These are phyloP conservation scores for Penicillium frequentans DNA, from an alignment of 2,329 filamentous ascomycete species.

Conservation along the genomic window DNA sequence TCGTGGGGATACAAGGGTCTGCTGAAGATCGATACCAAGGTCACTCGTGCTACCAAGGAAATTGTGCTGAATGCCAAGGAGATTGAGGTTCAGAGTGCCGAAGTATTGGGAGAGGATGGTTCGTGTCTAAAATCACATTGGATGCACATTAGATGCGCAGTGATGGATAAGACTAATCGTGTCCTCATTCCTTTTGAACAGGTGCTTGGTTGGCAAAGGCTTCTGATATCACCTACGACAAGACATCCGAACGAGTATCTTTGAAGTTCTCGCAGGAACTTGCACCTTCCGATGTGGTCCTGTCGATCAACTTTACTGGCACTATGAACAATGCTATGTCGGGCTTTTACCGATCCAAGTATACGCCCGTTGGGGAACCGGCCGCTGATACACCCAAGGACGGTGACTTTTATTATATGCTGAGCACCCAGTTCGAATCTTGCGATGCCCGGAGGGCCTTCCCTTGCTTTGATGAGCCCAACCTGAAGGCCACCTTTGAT, in stretches of 20 bases:
- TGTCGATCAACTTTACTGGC: constrained; percentile 75
- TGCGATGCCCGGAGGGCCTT: constrained; percentile 94
- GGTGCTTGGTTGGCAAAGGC: constrained; percentile 47
- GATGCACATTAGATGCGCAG: neutral
- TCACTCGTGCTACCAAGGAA: constrained; percentile 70
- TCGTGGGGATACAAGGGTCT: constrained; percentile 82
- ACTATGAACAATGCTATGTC: constrained; percentile 88
- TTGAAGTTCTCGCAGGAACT: constrained; percentile 74
- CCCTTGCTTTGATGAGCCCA: constrained; percentile 97
- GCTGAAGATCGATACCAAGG: constrained; percentile 74
- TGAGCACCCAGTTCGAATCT: constrained; percentile 96
- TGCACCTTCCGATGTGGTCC: constrained; percentile 64
- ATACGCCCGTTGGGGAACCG: constrained; percentile 74
- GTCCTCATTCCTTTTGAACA: constrained; percentile 7
- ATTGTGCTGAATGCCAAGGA: constrained; percentile 84
- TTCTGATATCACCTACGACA: constrained; percentile 74
- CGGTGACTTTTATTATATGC: constrained; percentile 66
- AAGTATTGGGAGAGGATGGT: constrained; percentile 38
- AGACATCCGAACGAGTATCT: constrained; percentile 78
- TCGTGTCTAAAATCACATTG: constrained; percentile 5
- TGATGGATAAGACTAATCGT: neutral
- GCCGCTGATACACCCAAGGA: constrained; percentile 76
- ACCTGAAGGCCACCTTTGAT: constrained; percentile 94
- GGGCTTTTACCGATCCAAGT: constrained; percentile 91
- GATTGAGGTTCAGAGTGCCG: constrained; percentile 69